Conservation (phyloP, 768 basidiomycete species). For the Boletus pseudopeckii region DNA sequence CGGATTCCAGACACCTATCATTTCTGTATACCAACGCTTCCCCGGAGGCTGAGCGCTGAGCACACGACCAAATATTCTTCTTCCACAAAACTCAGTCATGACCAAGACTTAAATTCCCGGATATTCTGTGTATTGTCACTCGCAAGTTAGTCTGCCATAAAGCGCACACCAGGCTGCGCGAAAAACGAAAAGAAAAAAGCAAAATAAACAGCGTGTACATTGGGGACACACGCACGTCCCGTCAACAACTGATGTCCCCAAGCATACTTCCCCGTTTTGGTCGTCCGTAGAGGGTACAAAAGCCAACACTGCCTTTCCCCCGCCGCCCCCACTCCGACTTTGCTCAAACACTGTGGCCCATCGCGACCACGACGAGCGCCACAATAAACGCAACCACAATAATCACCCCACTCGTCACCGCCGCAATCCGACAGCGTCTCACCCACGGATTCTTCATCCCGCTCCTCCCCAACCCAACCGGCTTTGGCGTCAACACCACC, state of each 20-base stretch:
- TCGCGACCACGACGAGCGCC: constrained; percentile 38
- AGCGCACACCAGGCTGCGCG: not conserved
- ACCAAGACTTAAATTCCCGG: no score
- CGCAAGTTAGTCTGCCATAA: not conserved
- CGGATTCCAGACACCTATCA: no score
- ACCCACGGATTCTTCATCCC: constrained; percentile 36
- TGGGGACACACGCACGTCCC: not conserved
- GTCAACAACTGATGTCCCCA: not conserved
- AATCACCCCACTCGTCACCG: constrained; percentile 53
- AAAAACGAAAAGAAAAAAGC: not conserved
- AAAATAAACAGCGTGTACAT: not conserved
- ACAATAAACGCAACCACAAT: constrained; percentile 49
- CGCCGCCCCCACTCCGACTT: not conserved
- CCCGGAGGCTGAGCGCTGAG: no score
- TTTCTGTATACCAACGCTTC: no score
- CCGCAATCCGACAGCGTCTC: constrained; percentile 54
- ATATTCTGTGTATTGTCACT: no score
- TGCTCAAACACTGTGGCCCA: not conserved
- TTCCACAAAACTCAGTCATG: no score
- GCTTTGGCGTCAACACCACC: constrained; percentile 19
- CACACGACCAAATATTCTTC: no score
- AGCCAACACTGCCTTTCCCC: not conserved
- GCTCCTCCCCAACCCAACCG: constrained; percentile 3
- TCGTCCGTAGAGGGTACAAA: not conserved
- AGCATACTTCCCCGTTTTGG: not conserved